A percentile compares a stretch with the other conserved stretches of the same genome.
These are phyloP conservation scores for Backusella australiensis DNA, from an alignment of 192 early-diverging fungal species.

Conservation along the genomic window DNA sequence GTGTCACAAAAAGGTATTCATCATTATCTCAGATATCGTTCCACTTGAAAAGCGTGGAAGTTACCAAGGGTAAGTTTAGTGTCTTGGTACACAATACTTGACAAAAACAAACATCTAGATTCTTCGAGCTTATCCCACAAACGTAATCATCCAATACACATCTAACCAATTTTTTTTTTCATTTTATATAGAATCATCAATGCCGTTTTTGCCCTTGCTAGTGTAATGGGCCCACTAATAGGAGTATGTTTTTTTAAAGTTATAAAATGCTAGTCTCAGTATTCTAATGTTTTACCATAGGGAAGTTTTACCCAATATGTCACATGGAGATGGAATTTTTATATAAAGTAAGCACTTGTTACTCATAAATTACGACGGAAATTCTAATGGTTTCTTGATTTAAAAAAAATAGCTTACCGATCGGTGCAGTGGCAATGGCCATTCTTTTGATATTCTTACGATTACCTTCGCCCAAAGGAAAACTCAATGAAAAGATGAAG, in stretches of 20 bases:
- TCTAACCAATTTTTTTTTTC: neutral
- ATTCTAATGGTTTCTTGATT: neutral
- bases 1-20: slow-evolving; percentile 43
- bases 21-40: slow-evolving; percentile 87
- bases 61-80: slow-evolving; percentile 33
- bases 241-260: slow-evolving; percentile 20
- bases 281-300: neutral
- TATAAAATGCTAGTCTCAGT: too few species aligned
- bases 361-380: neutral
- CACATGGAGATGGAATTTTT: slow-evolving; percentile 41
- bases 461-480: slow-evolving; percentile 28
- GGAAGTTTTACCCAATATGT: slow-evolving; percentile 31
- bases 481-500: slow-evolving; percentile 47
- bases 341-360: slow-evolving; percentile 33
- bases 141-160: too few species aligned
- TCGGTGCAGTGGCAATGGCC: slow-evolving; percentile 39
- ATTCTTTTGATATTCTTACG: slow-evolving; percentile 40
- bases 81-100: neutral
- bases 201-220: slow-evolving; percentile 36
- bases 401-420: slow-evolving; percentile 19
- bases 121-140: neutral
- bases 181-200: slow-evolving; percentile 31
- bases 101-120: neutral
- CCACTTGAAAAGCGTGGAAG: slow-evolving; percentile 79
- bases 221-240: slow-evolving; percentile 36